A percentile compares a stretch with the other conserved stretches of the same genome.
Conservation (phyloP, 2,329 filamentous ascomycete genomes). For the Ophiostoma ulmi region DNA sequence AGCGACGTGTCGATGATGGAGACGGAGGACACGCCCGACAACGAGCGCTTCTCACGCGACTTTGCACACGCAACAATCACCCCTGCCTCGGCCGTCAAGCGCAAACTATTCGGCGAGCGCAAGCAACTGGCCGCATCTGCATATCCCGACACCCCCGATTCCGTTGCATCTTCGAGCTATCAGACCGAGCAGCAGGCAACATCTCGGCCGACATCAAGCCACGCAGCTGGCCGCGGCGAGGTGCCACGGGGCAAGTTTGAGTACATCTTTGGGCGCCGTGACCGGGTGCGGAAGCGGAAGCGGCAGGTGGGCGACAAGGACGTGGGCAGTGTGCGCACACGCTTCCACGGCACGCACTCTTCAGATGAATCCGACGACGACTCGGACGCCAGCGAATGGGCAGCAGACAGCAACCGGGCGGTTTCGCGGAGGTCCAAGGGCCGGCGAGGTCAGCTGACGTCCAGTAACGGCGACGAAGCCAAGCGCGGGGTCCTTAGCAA, state of each 20-base stretch:
- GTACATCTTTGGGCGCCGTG: conserved; percentile 36
- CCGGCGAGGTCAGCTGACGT: not conserved
- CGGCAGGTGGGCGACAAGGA: conserved; percentile 49
- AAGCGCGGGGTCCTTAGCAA: conserved; percentile 38
- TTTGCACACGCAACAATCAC: conserved; percentile 43
- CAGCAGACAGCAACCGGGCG: conserved; percentile 26
- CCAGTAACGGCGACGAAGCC: conserved; percentile 4
- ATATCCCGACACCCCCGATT: conserved; percentile 9
- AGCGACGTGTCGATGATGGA: conserved; percentile 50
- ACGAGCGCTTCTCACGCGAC: conserved; percentile 42
- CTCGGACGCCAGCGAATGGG: conserved; percentile 26
- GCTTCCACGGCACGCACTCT: conserved; percentile 46
- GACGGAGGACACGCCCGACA: conserved; percentile 49
- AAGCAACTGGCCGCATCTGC: not conserved
- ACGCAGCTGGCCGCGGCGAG: conserved; percentile 58
- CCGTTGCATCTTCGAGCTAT: not conserved
- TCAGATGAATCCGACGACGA: conserved; percentile 42
- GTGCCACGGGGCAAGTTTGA: conserved; percentile 47
- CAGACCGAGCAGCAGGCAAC: not conserved
- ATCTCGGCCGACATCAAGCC: conserved; percentile 31
- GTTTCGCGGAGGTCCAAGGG: not conserved
- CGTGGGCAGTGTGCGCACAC: conserved; percentile 46
- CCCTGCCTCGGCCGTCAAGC: conserved; percentile 39
- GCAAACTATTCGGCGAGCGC: conserved; percentile 24
- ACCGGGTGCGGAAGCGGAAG: conserved; percentile 51